Percentiles rank a stretch among this genome's conserved stretches.
Conservation (phyloP, 1,139 yeast genomes). For the Candida dubliniensis region DNA sequence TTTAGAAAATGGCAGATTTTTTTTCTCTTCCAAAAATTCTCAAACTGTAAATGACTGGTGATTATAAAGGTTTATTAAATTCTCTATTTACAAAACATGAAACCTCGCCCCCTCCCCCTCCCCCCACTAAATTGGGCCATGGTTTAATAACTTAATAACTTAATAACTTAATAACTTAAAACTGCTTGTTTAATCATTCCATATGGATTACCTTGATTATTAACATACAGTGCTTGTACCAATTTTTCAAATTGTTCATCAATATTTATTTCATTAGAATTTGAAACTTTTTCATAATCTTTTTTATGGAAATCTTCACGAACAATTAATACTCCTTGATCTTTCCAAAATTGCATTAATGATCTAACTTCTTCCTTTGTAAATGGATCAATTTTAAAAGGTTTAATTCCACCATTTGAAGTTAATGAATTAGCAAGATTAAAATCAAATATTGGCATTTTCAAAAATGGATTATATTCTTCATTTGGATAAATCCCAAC, state of each 20-base stretch:
- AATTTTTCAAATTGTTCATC: conserved; percentile 33
- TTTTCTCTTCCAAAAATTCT: too few relatives aligned
- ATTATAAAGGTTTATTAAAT: conserved; percentile 1
- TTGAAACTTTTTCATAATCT: conserved; percentile 6
- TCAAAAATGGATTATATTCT: conserved; percentile 59
- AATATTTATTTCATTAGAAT: conserved; percentile 17
- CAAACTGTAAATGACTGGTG: too few relatives aligned
- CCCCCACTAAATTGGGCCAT: too few relatives aligned
- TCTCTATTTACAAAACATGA: conserved; percentile 2
- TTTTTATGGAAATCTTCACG: conserved; percentile 47
- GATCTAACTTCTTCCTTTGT: conserved; percentile 53
- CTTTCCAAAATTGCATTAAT: conserved; percentile 53
- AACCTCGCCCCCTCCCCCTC: background rate
- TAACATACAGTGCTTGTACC: conserved; percentile 55
- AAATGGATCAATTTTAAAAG: conserved; percentile 51
- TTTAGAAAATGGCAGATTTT: background rate
- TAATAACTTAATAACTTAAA: conserved; percentile 27
- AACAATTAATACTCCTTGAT: conserved; percentile 52
- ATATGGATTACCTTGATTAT: conserved; percentile 83
- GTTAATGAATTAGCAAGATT: conserved; percentile 51
- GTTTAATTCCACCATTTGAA: conserved; percentile 46
- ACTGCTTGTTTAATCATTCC: conserved; percentile 50
- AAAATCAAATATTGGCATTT: conserved; percentile 51
- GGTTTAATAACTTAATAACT: too few relatives aligned
- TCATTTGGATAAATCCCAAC: conserved; percentile 55